Conservation (phyloP, 2,329 filamentous ascomycete genomes). For the Thielaviopsis ethacetica region DNA sequence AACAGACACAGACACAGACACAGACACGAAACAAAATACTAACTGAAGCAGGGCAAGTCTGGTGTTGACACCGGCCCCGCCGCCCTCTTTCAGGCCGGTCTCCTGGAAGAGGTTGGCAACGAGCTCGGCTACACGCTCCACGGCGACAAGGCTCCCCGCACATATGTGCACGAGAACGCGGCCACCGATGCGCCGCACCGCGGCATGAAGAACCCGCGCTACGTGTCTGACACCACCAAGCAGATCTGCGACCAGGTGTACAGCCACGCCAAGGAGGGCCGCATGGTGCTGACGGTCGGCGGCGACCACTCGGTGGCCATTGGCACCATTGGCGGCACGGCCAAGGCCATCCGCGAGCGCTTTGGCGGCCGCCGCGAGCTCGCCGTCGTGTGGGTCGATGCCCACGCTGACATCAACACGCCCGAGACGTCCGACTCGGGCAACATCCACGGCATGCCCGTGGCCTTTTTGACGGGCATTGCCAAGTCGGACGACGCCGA, state of each 20-base stretch:
- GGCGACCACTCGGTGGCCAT: conserved; percentile 96
- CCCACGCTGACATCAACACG: conserved; percentile 94
- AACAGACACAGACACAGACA: too few species aligned
- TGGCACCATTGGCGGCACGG: conserved; percentile 75
- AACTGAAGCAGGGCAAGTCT: conserved; percentile 51
- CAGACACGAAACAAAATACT: conserved; percentile 1
- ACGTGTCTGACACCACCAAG: conserved; percentile 72
- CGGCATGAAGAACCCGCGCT: conserved; percentile 83
- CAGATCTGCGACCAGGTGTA: conserved; percentile 75
- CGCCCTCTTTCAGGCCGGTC: conserved; percentile 74
- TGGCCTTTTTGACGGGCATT: conserved; percentile 77
- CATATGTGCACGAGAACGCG: conserved; percentile 62
- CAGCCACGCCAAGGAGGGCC: conserved; percentile 63
- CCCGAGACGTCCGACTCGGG: conserved; percentile 80
- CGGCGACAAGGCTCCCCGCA: conserved; percentile 69
- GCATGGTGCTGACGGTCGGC: conserved; percentile 81
- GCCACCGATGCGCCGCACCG: conserved; percentile 61
- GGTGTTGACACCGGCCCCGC: conserved; percentile 84
- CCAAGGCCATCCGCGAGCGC: conserved; percentile 72
- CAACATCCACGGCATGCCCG: conserved; percentile 97
- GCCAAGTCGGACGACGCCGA: conserved; percentile 60
- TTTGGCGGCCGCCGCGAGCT: conserved; percentile 55
- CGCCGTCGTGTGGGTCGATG: conserved; percentile 96
- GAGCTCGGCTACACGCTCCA: conserved; percentile 81
- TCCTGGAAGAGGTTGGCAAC: conserved; percentile 65